Conservation (phyloP, 2,329 filamentous ascomycete species). For the Dothideomycetidae sp. region DNA sequence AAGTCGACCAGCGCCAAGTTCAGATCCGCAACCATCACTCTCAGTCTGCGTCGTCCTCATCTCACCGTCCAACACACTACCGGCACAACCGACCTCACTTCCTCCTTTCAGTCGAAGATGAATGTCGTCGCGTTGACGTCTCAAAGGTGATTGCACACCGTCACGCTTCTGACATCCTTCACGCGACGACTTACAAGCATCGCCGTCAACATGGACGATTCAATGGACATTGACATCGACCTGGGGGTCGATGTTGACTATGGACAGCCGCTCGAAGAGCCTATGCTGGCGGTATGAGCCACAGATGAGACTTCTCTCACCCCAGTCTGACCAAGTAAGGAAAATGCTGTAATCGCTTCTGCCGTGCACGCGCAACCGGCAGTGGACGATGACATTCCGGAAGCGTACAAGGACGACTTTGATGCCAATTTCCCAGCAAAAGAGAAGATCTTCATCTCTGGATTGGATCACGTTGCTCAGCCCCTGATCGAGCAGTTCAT, state of each 20-base stretch:
- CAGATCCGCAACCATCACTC: no score
- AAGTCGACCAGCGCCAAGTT: no score
- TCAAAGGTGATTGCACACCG: no score
- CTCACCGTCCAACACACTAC: no score
- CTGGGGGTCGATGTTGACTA: conserved; percentile 19
- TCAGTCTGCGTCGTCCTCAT: no score
- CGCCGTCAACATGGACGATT: conserved; percentile 17
- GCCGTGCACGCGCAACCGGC: conserved; percentile 9
- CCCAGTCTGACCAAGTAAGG: conserved; percentile 14
- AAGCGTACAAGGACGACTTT: conserved; percentile 19
- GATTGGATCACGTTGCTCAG: conserved; percentile 69
- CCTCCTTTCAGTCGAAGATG: no score
- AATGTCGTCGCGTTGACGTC: no score
- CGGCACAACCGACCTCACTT: no score
- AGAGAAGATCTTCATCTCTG: conserved; percentile 69
- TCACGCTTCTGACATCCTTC: no score
- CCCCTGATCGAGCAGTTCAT: conserved; percentile 61
- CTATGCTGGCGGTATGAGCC: conserved; percentile 12
- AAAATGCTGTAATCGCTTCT: conserved; percentile 12
- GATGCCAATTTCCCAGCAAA: conserved; percentile 24
- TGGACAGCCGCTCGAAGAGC: conserved; percentile 20
- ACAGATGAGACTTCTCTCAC: not conserved
- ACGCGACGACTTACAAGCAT: not conserved
- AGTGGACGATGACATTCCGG: conserved; percentile 17
- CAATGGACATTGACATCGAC: conserved; percentile 22